Evolutionary conservation across 306 rosid genomes (phyloP).

Genomic region (Styphnolobium japonicum): DNA sequence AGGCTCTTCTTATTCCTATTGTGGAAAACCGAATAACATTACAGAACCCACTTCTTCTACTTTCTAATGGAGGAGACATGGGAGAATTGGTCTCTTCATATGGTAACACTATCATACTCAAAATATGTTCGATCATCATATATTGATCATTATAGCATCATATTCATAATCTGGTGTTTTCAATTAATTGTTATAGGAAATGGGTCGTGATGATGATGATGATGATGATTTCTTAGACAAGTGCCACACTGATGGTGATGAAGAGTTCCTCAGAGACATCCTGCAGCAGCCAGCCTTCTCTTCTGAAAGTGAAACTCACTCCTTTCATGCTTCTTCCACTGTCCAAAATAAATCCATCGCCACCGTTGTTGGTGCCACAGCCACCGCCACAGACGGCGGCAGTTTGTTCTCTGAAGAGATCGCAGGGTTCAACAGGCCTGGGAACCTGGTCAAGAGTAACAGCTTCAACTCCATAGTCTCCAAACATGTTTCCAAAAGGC

Average conservation of each 20-base stretch:
- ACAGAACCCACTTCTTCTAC: neutral
- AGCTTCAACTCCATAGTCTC: slow-evolving; percentile 1
- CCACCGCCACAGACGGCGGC: neutral
- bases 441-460: neutral
- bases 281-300: slow-evolving; percentile 3
- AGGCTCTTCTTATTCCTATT: too few species aligned
- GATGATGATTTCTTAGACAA: neutral
- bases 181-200: slow-evolving; percentile 21
- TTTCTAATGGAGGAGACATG: slow-evolving; percentile 29
- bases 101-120: slow-evolving; percentile 2
- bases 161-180: neutral
- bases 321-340: neutral
- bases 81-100: slow-evolving; percentile 13
- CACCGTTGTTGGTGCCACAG: neutral
- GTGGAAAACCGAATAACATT: neutral
- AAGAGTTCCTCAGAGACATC: slow-evolving; percentile 30
- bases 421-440: neutral
- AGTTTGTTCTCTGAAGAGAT: neutral
- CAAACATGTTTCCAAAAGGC: neutral
- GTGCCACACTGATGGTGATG: neutral
- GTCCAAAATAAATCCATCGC: neutral
- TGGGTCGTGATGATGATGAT: neutral
- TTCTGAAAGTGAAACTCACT: slow-evolving; percentile 7
- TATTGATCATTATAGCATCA: neutral
- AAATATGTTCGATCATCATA: neutral